These are phyloP conservation scores for Amphibolis antarctica DNA, from an alignment of 106 monocot genomes.

Conservation along the genomic window DNA sequence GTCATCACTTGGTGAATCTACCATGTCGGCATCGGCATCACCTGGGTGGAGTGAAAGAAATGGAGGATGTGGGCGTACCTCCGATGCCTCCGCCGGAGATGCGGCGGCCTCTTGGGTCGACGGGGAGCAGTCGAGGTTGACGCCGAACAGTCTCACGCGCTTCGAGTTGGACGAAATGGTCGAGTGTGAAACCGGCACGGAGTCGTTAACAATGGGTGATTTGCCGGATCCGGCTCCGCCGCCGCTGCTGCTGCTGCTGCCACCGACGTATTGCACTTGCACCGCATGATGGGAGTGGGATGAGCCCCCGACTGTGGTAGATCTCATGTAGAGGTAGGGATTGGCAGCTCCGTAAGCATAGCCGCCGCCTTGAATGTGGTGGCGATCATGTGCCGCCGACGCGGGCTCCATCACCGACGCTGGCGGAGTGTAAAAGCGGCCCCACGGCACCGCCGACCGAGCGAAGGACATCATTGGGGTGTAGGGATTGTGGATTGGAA, in stretches of 20 bases:
- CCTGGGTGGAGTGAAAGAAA: constrained; percentile 7
- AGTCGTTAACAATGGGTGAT: constrained; percentile 1
- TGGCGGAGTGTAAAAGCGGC: constrained; percentile 8
- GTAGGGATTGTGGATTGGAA: constrained; percentile 2
- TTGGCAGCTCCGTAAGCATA: background rate
- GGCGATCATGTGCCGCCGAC: background rate
- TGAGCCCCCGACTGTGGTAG: background rate
- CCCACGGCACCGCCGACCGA: background rate
- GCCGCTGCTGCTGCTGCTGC: background rate
- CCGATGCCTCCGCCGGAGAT: background rate
- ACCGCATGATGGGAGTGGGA: background rate
- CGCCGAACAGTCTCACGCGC: constrained; percentile 5
- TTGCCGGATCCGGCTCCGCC: background rate
- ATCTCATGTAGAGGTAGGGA: constrained; percentile 6
- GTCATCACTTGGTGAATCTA: constrained; percentile 2
- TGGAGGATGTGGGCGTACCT: background rate
- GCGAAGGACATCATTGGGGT: constrained; percentile 8
- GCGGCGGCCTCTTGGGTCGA: background rate
- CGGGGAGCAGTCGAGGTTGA: constrained; percentile 5
- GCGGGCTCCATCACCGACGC: background rate
- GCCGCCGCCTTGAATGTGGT: background rate
- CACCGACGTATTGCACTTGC: constrained; percentile 1
- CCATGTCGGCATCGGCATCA: background rate
- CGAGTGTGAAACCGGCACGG: constrained; percentile 1
- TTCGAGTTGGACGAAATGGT: background rate